phyloP scores from a whole-genome alignment of 805 yeast genomes.

The Clavispora vitiphila region DNA sequence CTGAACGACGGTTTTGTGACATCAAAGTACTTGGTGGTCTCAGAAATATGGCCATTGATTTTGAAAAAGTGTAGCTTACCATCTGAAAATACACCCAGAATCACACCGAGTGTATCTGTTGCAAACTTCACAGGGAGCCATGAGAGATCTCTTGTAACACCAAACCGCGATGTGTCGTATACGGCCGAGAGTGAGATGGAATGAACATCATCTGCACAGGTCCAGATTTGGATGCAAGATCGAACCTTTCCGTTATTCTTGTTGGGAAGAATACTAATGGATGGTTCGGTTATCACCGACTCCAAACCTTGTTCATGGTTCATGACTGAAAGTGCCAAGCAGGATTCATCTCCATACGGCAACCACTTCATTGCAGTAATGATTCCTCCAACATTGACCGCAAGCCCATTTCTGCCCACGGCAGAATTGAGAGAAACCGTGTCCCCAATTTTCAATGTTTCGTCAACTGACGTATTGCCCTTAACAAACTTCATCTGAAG shows the following conservation, averaged over 20 bases:
- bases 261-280: conserved; percentile 27
- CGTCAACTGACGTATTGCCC: conserved; percentile 5
- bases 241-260: conserved; percentile 11
- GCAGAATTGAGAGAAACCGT: conserved; percentile 11
- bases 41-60: conserved; percentile 21
- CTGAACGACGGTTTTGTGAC: conserved; percentile 21
- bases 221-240: conserved; percentile 45
- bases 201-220: conserved; percentile 20
- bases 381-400: conserved; percentile 47
- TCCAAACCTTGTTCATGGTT: conserved; percentile 22
- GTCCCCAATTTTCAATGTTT: conserved; percentile 5
- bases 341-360: conserved; percentile 20
- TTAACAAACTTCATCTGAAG: conserved; percentile 15
- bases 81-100: conserved; percentile 53
- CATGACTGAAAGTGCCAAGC: conserved; percentile 49
- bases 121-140: conserved; percentile 34
- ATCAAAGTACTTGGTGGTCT: conserved; percentile 12
- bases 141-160: conserved; percentile 38
- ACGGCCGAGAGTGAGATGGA: conserved; percentile 24
- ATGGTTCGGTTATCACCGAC: conserved; percentile 19
- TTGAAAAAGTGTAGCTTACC: conserved; percentile 51
- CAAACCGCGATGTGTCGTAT: conserved; percentile 34
- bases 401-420: conserved; percentile 28
- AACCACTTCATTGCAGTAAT: conserved; percentile 54
- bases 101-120: conserved; percentile 31